phyloP scores from a whole-genome alignment of 2,329 filamentous ascomycete species.

The Aureobasidium zeae region DNA sequence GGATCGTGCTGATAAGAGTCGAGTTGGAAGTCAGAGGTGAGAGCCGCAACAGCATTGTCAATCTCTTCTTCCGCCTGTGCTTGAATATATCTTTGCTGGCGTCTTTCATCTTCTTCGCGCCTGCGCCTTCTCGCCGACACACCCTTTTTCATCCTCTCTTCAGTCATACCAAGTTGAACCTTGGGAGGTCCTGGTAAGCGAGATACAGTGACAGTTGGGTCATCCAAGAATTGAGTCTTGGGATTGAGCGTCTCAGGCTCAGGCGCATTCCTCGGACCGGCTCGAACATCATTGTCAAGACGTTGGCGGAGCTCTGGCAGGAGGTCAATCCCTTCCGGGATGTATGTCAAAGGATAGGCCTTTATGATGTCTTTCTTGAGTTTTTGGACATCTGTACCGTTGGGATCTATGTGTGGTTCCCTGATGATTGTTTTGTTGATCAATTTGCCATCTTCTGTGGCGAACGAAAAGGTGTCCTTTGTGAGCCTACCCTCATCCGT shows the following conservation, averaged over 20 bases:
- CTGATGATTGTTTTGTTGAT: conserved; percentile 44
- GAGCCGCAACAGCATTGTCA: conserved; percentile 14
- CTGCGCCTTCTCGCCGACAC: conserved; percentile 11
- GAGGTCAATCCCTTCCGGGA: conserved; percentile 36
- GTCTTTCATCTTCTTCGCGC: conserved; percentile 16
- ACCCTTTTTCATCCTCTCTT: conserved; percentile 15
- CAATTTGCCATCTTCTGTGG: conserved; percentile 38
- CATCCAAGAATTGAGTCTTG: conserved; percentile 21
- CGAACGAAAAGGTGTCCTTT: conserved; percentile 44
- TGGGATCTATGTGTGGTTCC: conserved; percentile 37
- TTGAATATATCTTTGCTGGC: conserved; percentile 14
- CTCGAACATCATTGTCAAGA: neutral
- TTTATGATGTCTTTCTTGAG: conserved; percentile 44
- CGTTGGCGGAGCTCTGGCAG: conserved; percentile 26
- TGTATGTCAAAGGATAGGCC: conserved; percentile 33
- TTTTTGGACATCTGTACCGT: conserved; percentile 38
- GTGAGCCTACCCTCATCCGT: conserved; percentile 43
- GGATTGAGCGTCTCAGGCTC: neutral
- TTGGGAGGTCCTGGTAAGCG: neutral
- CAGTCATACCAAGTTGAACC: conserved; percentile 17
- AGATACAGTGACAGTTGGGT: conserved; percentile 10
- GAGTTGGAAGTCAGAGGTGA: conserved; percentile 19
- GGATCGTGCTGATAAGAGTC: conserved; percentile 21
- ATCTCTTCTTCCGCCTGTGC: conserved; percentile 17
- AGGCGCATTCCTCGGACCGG: neutral